These are phyloP conservation scores for Monascus ruber DNA, from an alignment of 2,329 filamentous ascomycete species.

Conservation along the genomic window DNA sequence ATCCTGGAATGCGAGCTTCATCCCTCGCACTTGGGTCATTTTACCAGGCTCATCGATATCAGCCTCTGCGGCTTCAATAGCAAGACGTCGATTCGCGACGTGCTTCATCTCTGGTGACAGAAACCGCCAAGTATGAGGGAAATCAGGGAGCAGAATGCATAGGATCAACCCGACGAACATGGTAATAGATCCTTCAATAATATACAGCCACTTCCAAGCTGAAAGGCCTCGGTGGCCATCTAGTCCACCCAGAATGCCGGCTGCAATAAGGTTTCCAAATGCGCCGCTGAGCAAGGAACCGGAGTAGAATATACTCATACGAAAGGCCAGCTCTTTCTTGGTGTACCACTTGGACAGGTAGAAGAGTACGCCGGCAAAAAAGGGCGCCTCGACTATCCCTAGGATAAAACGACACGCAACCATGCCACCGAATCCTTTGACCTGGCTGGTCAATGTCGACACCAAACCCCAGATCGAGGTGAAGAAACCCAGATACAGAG, in stretches of 20 bases:
- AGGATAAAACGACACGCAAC: constrained; percentile 37
- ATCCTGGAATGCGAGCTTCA: constrained; percentile 42
- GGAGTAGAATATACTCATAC: constrained; percentile 43
- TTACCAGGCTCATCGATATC: constrained; percentile 39
- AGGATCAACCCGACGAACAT: constrained; percentile 22
- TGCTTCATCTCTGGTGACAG: constrained; percentile 35
- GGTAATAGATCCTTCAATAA: constrained; percentile 29
- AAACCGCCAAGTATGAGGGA: constrained; percentile 35
- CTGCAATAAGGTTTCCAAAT: constrained; percentile 45
- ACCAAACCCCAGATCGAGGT: constrained; percentile 36
- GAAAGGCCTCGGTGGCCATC: constrained; percentile 21
- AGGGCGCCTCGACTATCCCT: constrained; percentile 37
- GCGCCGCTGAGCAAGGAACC: constrained; percentile 40
- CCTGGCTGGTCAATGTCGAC: constrained; percentile 33
- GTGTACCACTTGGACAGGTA: constrained; percentile 45
- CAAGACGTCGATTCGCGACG: constrained; percentile 38
- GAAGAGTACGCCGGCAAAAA: constrained; percentile 37
- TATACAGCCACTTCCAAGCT: constrained; percentile 32
- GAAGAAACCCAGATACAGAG: constrained; percentile 35
- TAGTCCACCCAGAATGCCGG: constrained; percentile 37
- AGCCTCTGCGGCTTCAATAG: constrained; percentile 39
- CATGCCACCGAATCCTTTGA: constrained; percentile 31
- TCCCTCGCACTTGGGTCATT: constrained; percentile 38
- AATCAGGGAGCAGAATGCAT: constrained; percentile 27
- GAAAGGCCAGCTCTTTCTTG: constrained; percentile 39